phyloP scores from a whole-genome alignment of 306 rosid genomes.

The Prunus mongolica region DNA sequence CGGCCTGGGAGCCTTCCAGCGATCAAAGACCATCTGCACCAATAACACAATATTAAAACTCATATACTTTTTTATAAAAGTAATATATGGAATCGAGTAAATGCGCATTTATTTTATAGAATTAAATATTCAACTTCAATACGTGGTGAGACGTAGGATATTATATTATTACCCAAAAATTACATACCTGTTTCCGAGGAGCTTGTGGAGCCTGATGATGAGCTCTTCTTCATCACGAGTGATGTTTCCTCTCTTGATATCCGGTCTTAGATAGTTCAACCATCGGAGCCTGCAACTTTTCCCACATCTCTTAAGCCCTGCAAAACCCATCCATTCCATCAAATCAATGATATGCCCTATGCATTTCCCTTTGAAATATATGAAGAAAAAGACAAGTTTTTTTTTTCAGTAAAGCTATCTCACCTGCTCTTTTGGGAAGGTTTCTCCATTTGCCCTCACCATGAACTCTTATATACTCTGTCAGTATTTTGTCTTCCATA shows the following conservation, averaged over 20 bases:
- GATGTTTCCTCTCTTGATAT: conserved; percentile 48
- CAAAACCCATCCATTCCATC: not conserved
- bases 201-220: conserved; percentile 47
- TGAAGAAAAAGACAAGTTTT: not conserved
- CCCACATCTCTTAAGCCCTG: conserved; percentile 47
- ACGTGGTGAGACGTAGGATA: too few relatives aligned
- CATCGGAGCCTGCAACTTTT: conserved; percentile 48
- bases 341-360: too few relatives aligned
- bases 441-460: conserved; percentile 57
- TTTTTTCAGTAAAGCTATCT: not conserved
- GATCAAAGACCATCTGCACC: conserved; percentile 70
- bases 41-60: not conserved
- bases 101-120: too few relatives aligned
- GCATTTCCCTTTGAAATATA: not conserved
- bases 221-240: conserved; percentile 46
- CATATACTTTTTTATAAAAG: too few relatives aligned
- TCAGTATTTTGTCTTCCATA: conserved; percentile 35
- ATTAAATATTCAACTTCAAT: too few relatives aligned
- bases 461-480: conserved; percentile 26
- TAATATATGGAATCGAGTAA: too few relatives aligned
- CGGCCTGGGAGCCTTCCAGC: conserved; percentile 84
- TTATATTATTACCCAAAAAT: not conserved
- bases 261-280: conserved; percentile 46
- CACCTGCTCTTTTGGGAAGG: conserved; percentile 49
- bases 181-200: conserved; percentile 40